Conservation (phyloP, 2,329 filamentous ascomycete genomes). For the Zymoseptoria crescenta region DNA sequence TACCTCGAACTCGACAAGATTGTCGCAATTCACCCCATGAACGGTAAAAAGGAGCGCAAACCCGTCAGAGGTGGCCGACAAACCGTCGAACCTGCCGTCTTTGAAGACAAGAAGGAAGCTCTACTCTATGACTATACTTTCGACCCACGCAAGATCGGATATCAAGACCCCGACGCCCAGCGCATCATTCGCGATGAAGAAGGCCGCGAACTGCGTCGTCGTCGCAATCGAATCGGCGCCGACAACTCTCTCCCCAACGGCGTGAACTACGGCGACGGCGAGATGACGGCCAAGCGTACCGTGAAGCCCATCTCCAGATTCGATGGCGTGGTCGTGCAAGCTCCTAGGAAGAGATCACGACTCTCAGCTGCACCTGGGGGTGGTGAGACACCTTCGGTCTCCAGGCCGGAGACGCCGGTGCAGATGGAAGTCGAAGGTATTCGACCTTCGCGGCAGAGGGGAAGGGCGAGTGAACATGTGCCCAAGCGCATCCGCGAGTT, state of each 20-base stretch:
- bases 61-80: constrained; percentile 41
- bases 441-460: constrained; percentile 4
- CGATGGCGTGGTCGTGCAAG: constrained; percentile 19
- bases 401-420: neutral
- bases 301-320: constrained; percentile 26
- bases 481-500: constrained; percentile 42
- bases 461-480: constrained; percentile 26
- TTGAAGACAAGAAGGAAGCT: constrained; percentile 54
- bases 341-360: constrained; percentile 21
- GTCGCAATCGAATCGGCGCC: constrained; percentile 29
- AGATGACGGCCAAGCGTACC: constrained; percentile 17
- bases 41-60: constrained; percentile 46
- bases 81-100: constrained; percentile 41
- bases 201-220: constrained; percentile 41
- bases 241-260: constrained; percentile 12
- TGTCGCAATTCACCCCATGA: constrained; percentile 37
- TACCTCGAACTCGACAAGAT: constrained; percentile 49
- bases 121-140: constrained; percentile 54
- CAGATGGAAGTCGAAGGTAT: constrained; percentile 9
- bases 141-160: constrained; percentile 45
- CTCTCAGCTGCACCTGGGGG: constrained; percentile 5
- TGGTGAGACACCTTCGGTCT: neutral
- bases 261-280: constrained; percentile 25
- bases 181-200: constrained; percentile 38
- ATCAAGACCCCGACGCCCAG: constrained; percentile 51